These are phyloP conservation scores for Dactylellina drechsleri DNA, from an alignment of 2,329 filamentous ascomycete genomes.

Conservation along the genomic window DNA sequence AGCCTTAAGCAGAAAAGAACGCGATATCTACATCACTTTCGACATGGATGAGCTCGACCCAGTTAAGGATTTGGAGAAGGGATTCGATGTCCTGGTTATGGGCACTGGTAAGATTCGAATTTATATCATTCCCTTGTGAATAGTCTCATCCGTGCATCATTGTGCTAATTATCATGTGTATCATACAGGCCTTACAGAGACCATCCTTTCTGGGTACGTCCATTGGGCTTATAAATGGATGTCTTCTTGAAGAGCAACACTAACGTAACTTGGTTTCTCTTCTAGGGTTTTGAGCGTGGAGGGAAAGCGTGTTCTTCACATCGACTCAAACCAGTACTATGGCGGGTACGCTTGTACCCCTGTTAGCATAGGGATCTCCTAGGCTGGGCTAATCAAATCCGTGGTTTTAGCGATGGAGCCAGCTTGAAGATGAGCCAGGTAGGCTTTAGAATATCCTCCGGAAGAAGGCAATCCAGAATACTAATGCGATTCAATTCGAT, in stretches of 20 bases:
- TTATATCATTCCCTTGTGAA: too few species aligned
- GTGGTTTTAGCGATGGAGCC: slow-evolving; percentile 78
- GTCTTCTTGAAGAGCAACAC: slow-evolving; percentile 13
- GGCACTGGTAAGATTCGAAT: slow-evolving; percentile 79
- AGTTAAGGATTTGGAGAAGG: slow-evolving; percentile 75
- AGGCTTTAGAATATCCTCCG: slow-evolving; percentile 59
- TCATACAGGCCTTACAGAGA: slow-evolving; percentile 47
- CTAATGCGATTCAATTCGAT: slow-evolving; percentile 35
- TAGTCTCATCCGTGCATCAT: too few species aligned
- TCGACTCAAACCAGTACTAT: slow-evolving; percentile 98
- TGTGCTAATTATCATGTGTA: too few species aligned
- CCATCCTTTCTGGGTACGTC: slow-evolving; percentile 87
- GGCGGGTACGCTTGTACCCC: slow-evolving; percentile 76
- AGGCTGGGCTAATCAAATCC: not conserved
- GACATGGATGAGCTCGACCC: slow-evolving; percentile 45
- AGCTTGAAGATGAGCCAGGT: slow-evolving; percentile 96
- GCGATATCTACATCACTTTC: not conserved
- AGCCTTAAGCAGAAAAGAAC: not conserved
- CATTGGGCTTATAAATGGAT: slow-evolving; percentile 6
- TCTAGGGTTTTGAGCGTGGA: slow-evolving; percentile 92
- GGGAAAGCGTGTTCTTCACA: slow-evolving; percentile 98
- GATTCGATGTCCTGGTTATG: slow-evolving; percentile 98
- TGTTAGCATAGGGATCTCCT: slow-evolving; percentile 57
- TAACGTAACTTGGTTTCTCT: not conserved
- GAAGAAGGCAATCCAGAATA: not conserved